phyloP scores from a whole-genome alignment of 192 early-diverging fungal genomes.

The Chytriomyces confervae region DNA sequence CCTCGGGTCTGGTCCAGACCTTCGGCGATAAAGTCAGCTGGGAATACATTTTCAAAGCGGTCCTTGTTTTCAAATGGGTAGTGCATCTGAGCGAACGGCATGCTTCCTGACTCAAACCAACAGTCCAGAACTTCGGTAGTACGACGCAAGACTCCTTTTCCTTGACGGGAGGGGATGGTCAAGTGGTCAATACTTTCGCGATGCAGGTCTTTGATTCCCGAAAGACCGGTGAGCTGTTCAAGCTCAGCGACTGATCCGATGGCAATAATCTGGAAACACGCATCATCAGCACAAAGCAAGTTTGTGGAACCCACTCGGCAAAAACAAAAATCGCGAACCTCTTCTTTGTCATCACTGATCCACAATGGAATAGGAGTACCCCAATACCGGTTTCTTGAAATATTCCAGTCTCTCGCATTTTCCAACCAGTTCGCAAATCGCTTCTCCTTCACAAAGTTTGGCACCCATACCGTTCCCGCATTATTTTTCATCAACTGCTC shows the following conservation, averaged over 20 bases:
- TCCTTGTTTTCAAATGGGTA: conserved; percentile 99
- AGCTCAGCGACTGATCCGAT: conserved; percentile 92
- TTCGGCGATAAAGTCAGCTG: conserved; percentile 99
- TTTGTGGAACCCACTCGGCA: not conserved
- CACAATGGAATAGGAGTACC: conserved; percentile 99
- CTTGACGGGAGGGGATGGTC: conserved; percentile 92
- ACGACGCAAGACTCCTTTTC: conserved; percentile 83
- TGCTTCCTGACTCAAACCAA: conserved; percentile 97
- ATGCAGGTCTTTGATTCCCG: conserved; percentile 88
- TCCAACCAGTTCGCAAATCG: conserved; percentile 97
- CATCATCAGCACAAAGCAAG: not conserved
- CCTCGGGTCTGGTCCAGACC: conserved; percentile 99
- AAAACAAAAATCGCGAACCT: conserved; percentile 42
- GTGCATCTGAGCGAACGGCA: conserved; percentile 99
- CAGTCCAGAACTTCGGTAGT: conserved; percentile 98
- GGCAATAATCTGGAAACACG: conserved; percentile 64
- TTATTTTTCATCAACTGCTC: conserved; percentile 90
- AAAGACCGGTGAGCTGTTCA: conserved; percentile 81
- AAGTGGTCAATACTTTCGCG: conserved; percentile 96
- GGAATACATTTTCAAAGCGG: conserved; percentile 84
- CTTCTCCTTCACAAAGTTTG: conserved; percentile 94
- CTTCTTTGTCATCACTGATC: conserved; percentile 90
- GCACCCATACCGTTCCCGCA: conserved; percentile 91
- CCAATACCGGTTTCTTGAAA: conserved; percentile 98
- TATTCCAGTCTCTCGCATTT: conserved; percentile 95